Conservation (phyloP, 345 rosid species). For the Gossypium turneri region DNA sequence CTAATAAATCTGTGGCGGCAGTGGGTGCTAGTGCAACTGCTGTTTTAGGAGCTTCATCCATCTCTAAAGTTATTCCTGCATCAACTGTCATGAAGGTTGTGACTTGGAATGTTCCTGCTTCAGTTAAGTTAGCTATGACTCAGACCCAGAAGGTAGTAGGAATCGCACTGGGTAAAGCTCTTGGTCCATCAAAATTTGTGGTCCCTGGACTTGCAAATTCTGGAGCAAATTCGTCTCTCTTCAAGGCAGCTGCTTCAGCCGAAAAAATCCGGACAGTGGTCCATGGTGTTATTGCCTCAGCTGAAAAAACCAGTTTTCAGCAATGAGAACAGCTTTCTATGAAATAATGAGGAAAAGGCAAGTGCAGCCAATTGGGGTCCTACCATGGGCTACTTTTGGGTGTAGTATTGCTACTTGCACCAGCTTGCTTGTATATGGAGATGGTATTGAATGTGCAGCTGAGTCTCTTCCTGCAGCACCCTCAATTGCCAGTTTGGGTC, state of each 20-base stretch:
- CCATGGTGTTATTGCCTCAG: slow-evolving; percentile 75
- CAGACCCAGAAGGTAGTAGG: slow-evolving; percentile 71
- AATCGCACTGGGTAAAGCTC: slow-evolving; percentile 49
- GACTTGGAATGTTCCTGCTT: slow-evolving; percentile 56
- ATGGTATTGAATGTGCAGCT: slow-evolving; percentile 88
- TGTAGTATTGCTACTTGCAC: slow-evolving; percentile 72
- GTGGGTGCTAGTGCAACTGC: slow-evolving; percentile 96
- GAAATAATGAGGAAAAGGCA: slow-evolving; percentile 87
- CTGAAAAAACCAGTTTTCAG: slow-evolving; percentile 89
- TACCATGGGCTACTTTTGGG: slow-evolving; percentile 87
- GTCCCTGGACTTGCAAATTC: slow-evolving; percentile 71
- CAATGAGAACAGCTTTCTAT: slow-evolving; percentile 89
- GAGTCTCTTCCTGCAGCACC: slow-evolving; percentile 86
- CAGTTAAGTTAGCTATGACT: slow-evolving; percentile 53
- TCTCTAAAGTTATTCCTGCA: slow-evolving; percentile 65
- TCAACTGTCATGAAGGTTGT: slow-evolving; percentile 65
- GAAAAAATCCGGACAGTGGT: slow-evolving; percentile 75
- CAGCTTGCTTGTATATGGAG: slow-evolving; percentile 64
- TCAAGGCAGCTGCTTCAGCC: slow-evolving; percentile 72
- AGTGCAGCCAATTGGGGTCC: slow-evolving; percentile 49
- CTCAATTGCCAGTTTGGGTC: slow-evolving; percentile 87
- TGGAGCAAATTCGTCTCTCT: slow-evolving; percentile 51
- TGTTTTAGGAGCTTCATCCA: slow-evolving; percentile 70
- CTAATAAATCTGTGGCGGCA: slow-evolving; percentile 68
- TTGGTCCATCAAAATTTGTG: slow-evolving; percentile 55